Percentiles rank a stretch among this genome's conserved stretches.
Conservation (phyloP, 331 rosid species). For the Pyrus hybrid region DNA sequence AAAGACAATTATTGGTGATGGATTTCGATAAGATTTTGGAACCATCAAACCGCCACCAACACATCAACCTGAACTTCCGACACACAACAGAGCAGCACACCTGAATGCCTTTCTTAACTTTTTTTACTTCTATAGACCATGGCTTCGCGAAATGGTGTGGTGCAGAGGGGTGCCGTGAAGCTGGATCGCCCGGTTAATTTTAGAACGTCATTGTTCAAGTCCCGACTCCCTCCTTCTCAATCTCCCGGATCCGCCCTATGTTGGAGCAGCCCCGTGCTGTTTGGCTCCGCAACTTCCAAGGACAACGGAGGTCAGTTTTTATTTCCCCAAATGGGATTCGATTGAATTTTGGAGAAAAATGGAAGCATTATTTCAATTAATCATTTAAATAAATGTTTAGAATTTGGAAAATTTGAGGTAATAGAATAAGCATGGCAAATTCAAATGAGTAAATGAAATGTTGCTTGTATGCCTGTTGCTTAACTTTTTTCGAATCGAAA, state of each 20-base stretch:
- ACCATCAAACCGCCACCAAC: too few species aligned
- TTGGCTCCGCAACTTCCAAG: constrained; percentile 16
- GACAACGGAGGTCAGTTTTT: constrained; percentile 37
- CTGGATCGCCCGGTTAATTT: constrained; percentile 43
- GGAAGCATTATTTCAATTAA: too few species aligned
- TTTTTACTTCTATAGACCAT: not conserved
- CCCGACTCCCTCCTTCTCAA: constrained; percentile 21
- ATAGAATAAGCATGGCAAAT: too few species aligned
- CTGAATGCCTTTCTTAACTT: not conserved
- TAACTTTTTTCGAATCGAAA: not conserved
- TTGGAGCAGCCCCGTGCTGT: constrained; percentile 35
- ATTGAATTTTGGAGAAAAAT: not conserved
- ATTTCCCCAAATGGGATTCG: not conserved
- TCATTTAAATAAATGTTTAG: not conserved
- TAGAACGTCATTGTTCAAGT: constrained; percentile 37
- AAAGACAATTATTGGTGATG: too few species aligned
- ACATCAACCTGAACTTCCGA: too few species aligned
- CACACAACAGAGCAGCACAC: too few species aligned
- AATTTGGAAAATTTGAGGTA: not conserved
- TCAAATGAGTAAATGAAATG: not conserved
- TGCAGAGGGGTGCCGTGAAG: constrained; percentile 24
- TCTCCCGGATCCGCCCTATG: constrained; percentile 43
- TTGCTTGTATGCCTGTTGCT: not conserved
- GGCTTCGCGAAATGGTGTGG: constrained; percentile 47
- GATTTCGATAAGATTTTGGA: too few species aligned